A percentile compares a stretch with the other conserved stretches of the same genome.
Evolutionary conservation across 106 monocot genomes (phyloP).

Genomic region (Hemerocallis citrina): DNA sequence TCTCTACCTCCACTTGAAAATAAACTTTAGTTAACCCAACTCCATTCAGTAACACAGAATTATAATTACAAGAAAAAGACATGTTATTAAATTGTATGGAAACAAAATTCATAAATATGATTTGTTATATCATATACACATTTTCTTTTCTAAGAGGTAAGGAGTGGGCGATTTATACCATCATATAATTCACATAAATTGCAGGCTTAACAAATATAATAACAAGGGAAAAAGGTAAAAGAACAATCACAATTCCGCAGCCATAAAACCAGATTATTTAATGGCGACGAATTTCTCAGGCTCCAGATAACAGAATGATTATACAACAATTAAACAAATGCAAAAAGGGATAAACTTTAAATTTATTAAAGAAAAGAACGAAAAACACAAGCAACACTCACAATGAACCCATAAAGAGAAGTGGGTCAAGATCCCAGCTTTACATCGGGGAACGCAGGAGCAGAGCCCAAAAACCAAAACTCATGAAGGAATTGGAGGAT

Average conservation of each 20-base stretch:
- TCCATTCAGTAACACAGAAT: too few species aligned
- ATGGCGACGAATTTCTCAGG: background rate
- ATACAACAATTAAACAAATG: background rate
- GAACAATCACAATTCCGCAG: background rate
- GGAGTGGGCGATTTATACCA: too few species aligned
- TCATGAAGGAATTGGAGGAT: background rate
- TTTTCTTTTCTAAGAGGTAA: too few species aligned
- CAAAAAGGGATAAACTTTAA: background rate
- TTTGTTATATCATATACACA: too few species aligned
- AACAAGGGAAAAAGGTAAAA: too few species aligned
- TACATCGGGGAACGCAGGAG: background rate
- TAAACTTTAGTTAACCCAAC: too few species aligned
- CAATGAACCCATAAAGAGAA: background rate
- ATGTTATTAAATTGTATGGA: too few species aligned
- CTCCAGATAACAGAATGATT: background rate
- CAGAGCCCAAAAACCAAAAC: background rate
- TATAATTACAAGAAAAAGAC: too few species aligned
- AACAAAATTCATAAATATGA: too few species aligned
- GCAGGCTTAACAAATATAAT: background rate
- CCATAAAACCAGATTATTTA: background rate
- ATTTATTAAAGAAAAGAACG: background rate
- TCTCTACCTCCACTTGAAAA: too few species aligned
- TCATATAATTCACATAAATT: too few species aligned
- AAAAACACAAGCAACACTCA: background rate
- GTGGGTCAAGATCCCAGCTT: background rate